These are phyloP conservation scores for Biscutella auriculata DNA, from an alignment of 441 rosid genomes.

Conservation along the genomic window DNA sequence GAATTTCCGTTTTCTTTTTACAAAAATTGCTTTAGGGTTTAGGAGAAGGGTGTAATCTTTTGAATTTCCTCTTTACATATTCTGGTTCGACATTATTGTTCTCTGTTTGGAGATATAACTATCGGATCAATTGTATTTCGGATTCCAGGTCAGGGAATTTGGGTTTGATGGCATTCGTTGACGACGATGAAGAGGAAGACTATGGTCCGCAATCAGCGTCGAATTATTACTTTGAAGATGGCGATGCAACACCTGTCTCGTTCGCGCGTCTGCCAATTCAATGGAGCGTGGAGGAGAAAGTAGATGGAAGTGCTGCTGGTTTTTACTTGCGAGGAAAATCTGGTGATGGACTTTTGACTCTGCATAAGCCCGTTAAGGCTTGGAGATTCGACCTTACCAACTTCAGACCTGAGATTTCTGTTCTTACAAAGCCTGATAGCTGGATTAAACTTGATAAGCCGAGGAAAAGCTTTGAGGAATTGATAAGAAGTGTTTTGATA, in stretches of 20 bases:
- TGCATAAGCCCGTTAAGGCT: slow-evolving; percentile 47
- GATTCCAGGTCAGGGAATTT: slow-evolving; percentile 12
- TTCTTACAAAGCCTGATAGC: slow-evolving; percentile 43
- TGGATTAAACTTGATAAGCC: slow-evolving; percentile 71
- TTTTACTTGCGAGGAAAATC: slow-evolving; percentile 50
- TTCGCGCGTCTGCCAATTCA: slow-evolving; percentile 54
- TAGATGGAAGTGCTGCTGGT: slow-evolving; percentile 11
- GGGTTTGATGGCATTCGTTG: slow-evolving; percentile 22
- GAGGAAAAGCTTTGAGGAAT: slow-evolving; percentile 54
- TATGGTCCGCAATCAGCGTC: slow-evolving; percentile 34
- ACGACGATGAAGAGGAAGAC: slow-evolving; percentile 58
- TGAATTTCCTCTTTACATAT: not conserved
- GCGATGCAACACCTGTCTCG: slow-evolving; percentile 37
- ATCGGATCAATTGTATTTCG: too few relatives aligned
- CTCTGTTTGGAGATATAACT: not conserved
- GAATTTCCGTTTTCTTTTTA: not conserved
- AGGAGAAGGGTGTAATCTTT: not conserved
- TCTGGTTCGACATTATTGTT: not conserved
- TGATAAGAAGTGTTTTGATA: slow-evolving; percentile 42
- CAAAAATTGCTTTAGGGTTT: slow-evolving; percentile 22
- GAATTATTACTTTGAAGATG: slow-evolving; percentile 48
- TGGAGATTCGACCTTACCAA: slow-evolving; percentile 64
- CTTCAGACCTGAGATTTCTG: slow-evolving; percentile 44
- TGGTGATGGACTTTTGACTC: slow-evolving; percentile 43
- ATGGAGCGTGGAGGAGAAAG: slow-evolving; percentile 32